Conservation (phyloP, 805 yeast species). For the Myxozyma sirexii region DNA sequence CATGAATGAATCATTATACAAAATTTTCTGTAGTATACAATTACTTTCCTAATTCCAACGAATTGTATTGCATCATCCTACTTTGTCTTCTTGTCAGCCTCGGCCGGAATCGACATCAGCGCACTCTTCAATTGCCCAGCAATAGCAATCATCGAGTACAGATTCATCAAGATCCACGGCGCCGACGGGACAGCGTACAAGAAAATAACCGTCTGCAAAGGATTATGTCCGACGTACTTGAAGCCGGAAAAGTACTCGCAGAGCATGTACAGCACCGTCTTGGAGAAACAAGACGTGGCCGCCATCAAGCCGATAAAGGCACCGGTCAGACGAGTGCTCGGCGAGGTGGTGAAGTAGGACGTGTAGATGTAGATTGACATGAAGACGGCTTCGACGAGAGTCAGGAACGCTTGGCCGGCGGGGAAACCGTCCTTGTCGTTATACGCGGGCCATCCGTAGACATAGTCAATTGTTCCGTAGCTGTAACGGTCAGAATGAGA, state of each 20-base stretch:
- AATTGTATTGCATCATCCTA: too few species aligned
- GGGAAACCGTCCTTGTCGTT: conserved; percentile 30
- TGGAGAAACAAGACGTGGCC: conserved; percentile 30
- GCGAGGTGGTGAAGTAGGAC: conserved; percentile 4
- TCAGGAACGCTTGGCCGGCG: conserved; percentile 26
- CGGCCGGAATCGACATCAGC: conserved; percentile 4
- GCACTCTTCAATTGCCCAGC: conserved; percentile 16
- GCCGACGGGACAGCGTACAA: conserved; percentile 25
- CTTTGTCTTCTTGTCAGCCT: conserved; percentile 21
- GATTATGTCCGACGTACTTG: conserved; percentile 33
- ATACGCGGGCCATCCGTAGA: conserved; percentile 28
- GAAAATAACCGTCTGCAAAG: conserved; percentile 5
- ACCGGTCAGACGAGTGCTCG: conserved; percentile 16
- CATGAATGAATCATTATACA: too few species aligned
- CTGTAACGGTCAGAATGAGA: background rate
- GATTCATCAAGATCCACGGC: conserved; percentile 24
- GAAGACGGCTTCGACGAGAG: conserved; percentile 22
- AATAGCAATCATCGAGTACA: conserved; percentile 17
- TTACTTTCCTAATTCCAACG: too few species aligned
- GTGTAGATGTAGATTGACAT: conserved; percentile 18
- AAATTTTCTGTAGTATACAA: too few species aligned
- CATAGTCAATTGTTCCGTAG: conserved; percentile 29
- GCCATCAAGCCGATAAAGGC: conserved; percentile 22
- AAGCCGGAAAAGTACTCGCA: conserved; percentile 26
- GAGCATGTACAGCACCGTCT: conserved; percentile 30